Evolutionary conservation across 2,329 filamentous ascomycete species (phyloP), one percentile per base, ranked within the genome.

Genomic region (Calonectria montana): DNA sequence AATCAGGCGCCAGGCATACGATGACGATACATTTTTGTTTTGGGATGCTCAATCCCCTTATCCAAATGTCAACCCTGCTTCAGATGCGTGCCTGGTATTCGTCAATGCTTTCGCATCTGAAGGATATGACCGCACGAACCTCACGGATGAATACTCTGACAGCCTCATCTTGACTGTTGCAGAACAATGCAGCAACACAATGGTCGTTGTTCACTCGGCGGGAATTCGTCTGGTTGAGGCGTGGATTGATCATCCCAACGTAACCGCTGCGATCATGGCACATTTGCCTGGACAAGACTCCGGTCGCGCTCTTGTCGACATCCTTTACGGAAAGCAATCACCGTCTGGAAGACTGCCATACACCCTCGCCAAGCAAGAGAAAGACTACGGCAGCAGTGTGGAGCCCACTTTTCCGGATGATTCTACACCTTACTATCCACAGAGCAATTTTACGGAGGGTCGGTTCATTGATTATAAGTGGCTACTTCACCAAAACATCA

Each of bases 271-370:
- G 5, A 83, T 94, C 8, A 87, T 90, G 69, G 91, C 90, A 2
- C 91, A 92, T 74, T 83, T 93, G 0, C 92, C 91, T 0, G 92
- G 92, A 0, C 91, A 94, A 80, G 91, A 93, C 74, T 88, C 87
- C 23, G 92, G 92, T 6, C 82, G 84, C 6, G 87, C 89, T 0
- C 77, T 92, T 1, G 86, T 88, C 0, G 83, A 87, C 13, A 80
- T 93, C 2, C 83, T 93, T 0, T 92, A 91, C 75, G 91, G 91
- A 27, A 86, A 89, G 18, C 84, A 86, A 23, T 82, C 77, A 25
- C 88, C 88, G 29, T 86, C 86, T 0, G 91, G 91, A 2, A 89
- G 90, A 66, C 84, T 93, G 0, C 90, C 91, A 0, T 93, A 93
- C 76, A 93, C 91, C 0, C 79, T 93, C 5, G 89, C 88, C 13